phyloP scores from a whole-genome alignment of 2,329 filamentous ascomycete species.

The Raffaelea arxii region DNA sequence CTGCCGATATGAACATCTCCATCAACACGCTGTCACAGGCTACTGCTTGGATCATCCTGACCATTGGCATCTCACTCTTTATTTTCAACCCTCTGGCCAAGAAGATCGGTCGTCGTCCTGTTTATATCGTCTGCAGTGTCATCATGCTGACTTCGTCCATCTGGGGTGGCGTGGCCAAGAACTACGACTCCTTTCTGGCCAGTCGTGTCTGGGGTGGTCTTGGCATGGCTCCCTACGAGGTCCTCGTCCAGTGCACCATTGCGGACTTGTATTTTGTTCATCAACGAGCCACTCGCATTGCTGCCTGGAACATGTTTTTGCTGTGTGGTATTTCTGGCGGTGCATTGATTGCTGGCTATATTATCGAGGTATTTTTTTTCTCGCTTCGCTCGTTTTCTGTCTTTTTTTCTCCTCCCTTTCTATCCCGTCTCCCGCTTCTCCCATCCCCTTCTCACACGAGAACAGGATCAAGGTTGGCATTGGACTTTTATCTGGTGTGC shows the following conservation, averaged over 20 bases:
- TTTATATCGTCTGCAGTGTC: conserved; percentile 35
- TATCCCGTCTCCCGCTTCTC: background rate
- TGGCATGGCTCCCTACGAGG: conserved; percentile 41
- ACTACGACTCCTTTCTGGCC: conserved; percentile 34
- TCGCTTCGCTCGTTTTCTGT: background rate
- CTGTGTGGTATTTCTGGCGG: conserved; percentile 30
- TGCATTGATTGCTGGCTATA: conserved; percentile 29
- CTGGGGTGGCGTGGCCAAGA: conserved; percentile 33
- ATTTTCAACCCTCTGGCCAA: conserved; percentile 41
- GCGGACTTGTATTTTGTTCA: conserved; percentile 37
- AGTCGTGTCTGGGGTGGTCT: conserved; percentile 35
- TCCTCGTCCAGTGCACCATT: conserved; percentile 41
- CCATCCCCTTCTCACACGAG: background rate
- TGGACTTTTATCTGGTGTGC: conserved; percentile 38
- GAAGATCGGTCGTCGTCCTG: conserved; percentile 37
- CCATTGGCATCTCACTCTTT: conserved; percentile 37
- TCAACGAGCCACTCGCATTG: conserved; percentile 32
- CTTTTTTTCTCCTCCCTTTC: background rate
- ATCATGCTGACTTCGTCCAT: conserved; percentile 37
- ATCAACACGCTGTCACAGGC: conserved; percentile 32
- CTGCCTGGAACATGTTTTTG: conserved; percentile 30
- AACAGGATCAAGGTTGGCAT: conserved; percentile 25
- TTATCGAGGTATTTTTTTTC: conserved; percentile 20
- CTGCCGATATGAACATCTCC: conserved; percentile 30
- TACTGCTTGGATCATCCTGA: conserved; percentile 38